These are phyloP conservation scores for Proliferodiscus dingleyae DNA, from an alignment of 2,329 filamentous ascomycete species.

Conservation along the genomic window DNA sequence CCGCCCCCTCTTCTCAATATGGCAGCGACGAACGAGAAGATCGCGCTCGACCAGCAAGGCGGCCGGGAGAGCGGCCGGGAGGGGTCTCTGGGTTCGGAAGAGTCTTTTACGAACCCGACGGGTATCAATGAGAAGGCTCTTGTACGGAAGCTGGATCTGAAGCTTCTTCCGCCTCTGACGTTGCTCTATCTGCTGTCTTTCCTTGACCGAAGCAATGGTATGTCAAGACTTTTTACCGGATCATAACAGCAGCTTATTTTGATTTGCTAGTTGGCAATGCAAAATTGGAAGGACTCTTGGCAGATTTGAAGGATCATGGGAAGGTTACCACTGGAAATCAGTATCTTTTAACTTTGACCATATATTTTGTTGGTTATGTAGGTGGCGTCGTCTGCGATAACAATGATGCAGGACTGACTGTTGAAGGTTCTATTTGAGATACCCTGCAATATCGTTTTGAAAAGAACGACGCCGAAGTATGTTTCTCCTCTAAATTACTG, in stretches of 20 bases:
- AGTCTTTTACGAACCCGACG: conserved; percentile 18
- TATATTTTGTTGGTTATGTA: conserved; percentile 60
- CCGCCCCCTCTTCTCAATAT: too few relatives aligned
- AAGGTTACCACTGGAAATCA: conserved; percentile 55
- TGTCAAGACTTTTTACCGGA: conserved; percentile 27
- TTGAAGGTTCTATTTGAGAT: conserved; percentile 50
- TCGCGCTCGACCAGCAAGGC: conserved; percentile 1
- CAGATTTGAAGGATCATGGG: too few relatives aligned
- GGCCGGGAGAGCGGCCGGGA: conserved; percentile 6
- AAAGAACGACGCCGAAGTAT: conserved; percentile 44
- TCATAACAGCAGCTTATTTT: not conserved
- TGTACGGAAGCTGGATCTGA: conserved; percentile 50
- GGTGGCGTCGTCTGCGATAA: not conserved
- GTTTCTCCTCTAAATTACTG: not conserved
- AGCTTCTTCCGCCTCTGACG: conserved; percentile 49
- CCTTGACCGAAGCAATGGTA: conserved; percentile 54
- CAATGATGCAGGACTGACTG: not conserved
- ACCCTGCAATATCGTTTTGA: conserved; percentile 58
- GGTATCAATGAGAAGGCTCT: conserved; percentile 51
- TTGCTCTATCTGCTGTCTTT: conserved; percentile 53
- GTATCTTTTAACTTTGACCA: conserved; percentile 59
- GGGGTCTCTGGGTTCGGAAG: conserved; percentile 15
- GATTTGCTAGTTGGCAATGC: conserved; percentile 51
- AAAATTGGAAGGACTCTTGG: conserved; percentile 49
- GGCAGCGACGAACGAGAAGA: conserved; percentile 7